Percentiles rank a stretch among this genome's conserved stretches.
Conservation (phyloP, 257 asterid species). For the Solanum commersonii region DNA sequence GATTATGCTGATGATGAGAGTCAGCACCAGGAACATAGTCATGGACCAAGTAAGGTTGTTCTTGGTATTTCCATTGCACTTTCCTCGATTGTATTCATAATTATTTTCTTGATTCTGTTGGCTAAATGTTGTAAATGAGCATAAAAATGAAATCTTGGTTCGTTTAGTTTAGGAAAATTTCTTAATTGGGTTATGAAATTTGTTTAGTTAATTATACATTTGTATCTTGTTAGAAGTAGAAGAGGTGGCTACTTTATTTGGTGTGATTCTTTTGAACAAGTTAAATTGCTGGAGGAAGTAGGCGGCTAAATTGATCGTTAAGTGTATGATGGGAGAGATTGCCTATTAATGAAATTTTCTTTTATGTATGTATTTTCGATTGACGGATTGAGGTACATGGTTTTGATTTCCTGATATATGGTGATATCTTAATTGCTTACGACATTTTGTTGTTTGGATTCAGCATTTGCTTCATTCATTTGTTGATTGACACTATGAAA, state of each 20-base stretch:
- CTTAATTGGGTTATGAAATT: background rate
- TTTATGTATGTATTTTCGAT: background rate
- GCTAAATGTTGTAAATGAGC: conserved; percentile 79
- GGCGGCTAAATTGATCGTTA: background rate
- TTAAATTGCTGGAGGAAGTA: background rate
- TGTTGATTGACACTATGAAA: background rate
- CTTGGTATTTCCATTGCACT: conserved; percentile 89
- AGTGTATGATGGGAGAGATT: background rate
- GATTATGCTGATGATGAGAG: conserved; percentile 17
- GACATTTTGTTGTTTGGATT: background rate
- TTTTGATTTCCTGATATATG: background rate
- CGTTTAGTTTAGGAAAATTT: background rate
- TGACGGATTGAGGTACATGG: background rate
- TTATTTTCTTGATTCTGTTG: conserved; percentile 73
- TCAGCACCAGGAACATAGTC: conserved; percentile 20
- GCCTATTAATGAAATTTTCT: background rate
- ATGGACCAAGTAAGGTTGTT: conserved; percentile 89
- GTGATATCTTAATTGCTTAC: background rate
- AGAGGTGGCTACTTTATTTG: background rate
- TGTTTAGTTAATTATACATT: background rate
- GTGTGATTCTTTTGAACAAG: background rate
- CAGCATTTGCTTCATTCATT: background rate
- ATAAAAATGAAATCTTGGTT: background rate
- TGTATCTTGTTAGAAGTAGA: background rate
- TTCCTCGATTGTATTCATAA: conserved; percentile 77